Percentiles rank a stretch among this genome's conserved stretches.
Evolutionary conservation across 2,329 filamentous ascomycete species (phyloP).

Genomic region (Calonectria fujianensis): DNA sequence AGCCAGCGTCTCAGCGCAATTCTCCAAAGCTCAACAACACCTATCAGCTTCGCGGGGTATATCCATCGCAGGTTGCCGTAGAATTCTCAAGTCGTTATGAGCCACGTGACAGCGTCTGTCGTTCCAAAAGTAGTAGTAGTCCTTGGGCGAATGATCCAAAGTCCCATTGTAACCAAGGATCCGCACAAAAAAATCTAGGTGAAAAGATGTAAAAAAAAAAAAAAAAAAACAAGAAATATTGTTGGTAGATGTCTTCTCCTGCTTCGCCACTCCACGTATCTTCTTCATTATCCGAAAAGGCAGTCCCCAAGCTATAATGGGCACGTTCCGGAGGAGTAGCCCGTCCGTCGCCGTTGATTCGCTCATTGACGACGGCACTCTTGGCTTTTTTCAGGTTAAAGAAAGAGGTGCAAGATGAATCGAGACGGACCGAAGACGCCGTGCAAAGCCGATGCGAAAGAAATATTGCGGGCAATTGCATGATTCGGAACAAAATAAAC

Average conservation of each 20-base stretch:
- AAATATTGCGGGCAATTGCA: conserved; percentile 55
- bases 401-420: conserved; percentile 54
- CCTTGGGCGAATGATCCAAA: conserved; percentile 59
- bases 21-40: conserved; percentile 61
- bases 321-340: conserved; percentile 28
- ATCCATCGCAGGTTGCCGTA: conserved; percentile 64
- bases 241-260: conserved; percentile 53
- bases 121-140: conserved; percentile 60
- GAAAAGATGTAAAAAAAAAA: conserved; percentile 53
- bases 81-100: conserved; percentile 61
- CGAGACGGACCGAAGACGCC: conserved; percentile 56
- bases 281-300: conserved; percentile 34
- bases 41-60: conserved; percentile 63
- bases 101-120: conserved; percentile 61
- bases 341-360: conserved; percentile 28
- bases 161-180: conserved; percentile 57
- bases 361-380: conserved; percentile 36
- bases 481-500: conserved; percentile 57
- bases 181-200: conserved; percentile 57
- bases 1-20: conserved; percentile 55
- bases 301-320: conserved; percentile 3
- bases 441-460: conserved; percentile 53
- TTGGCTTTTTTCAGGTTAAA: conserved; percentile 45
- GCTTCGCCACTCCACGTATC: conserved; percentile 37
- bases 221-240: conserved; percentile 46